A percentile compares a stretch with the other conserved stretches of the same genome.
Evolutionary conservation across 1,284 basidiomycete species (phyloP).

Genomic region (Apiotrichum gracile): DNA sequence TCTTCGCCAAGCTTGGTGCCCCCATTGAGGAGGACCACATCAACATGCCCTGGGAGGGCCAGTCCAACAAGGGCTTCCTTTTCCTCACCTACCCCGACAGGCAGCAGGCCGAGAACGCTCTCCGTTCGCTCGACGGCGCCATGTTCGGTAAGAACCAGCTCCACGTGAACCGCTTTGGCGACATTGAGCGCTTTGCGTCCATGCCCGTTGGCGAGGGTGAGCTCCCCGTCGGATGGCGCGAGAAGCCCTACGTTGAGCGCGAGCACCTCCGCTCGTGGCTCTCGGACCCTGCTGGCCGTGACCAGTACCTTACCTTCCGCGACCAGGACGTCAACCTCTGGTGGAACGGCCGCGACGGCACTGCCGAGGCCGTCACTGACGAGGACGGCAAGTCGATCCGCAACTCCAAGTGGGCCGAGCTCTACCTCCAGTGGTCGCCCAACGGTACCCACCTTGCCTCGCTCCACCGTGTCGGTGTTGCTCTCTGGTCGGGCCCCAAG

Average conservation of each 20-base stretch:
- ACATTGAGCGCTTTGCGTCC: conserved; percentile 78
- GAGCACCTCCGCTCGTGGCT: conserved; percentile 96
- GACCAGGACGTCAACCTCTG: conserved; percentile 85
- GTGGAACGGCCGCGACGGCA: conserved; percentile 90
- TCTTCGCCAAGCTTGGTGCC: conserved; percentile 72
- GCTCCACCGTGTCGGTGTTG: conserved; percentile 90
- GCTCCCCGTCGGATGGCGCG: conserved; percentile 58
- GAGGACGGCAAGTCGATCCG: conserved; percentile 51
- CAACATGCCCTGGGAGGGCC: conserved; percentile 71
- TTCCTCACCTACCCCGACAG: conserved; percentile 82
- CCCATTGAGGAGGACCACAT: conserved; percentile 70
- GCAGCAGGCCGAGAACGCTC: conserved; percentile 75
- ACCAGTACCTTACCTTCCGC: conserved; percentile 92
- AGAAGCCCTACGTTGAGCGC: conserved; percentile 66
- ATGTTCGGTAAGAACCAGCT: conserved; percentile 90
- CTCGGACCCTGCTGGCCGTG: conserved; percentile 82
- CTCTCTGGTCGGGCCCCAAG: conserved; percentile 79
- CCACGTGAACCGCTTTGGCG: conserved; percentile 82
- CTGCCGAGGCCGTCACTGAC: conserved; percentile 66
- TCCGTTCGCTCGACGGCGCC: conserved; percentile 74
- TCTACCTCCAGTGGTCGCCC: conserved; percentile 97
- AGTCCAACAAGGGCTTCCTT: conserved; percentile 82
- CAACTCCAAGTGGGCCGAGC: conserved; percentile 79
- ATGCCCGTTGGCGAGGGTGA: conserved; percentile 80
- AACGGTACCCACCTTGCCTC: conserved; percentile 90